Percentiles rank a stretch among this genome's conserved stretches.
Evolutionary conservation across 352 stramenopile species (phyloP).

Genomic region (Phytophthora brassicae): DNA sequence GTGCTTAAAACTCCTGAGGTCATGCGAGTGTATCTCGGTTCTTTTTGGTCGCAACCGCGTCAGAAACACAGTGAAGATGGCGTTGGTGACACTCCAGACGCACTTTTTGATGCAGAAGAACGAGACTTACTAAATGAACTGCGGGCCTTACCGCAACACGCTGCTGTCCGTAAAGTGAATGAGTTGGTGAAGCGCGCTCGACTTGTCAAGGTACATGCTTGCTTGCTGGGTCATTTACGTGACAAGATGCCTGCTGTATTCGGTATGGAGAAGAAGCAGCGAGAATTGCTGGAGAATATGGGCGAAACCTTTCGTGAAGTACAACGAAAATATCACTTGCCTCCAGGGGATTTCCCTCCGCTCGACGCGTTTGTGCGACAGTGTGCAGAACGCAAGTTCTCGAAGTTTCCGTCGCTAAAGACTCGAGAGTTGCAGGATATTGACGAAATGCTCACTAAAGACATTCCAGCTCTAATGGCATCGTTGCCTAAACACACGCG

Average conservation of each 20-base stretch:
- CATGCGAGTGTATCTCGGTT: slow-evolving; percentile 97
- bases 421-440: slow-evolving; percentile 96
- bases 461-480: slow-evolving; percentile 95
- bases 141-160: slow-evolving; percentile 94
- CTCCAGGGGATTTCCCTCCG: slow-evolving; percentile 94
- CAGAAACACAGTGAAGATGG: slow-evolving; percentile 84
- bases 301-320: slow-evolving; percentile 96
- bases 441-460: slow-evolving; percentile 96
- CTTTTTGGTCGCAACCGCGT: slow-evolving; percentile 95
- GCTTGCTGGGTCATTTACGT: slow-evolving; percentile 96
- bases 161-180: slow-evolving; percentile 93
- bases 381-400: slow-evolving; percentile 87
- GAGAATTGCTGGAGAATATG: slow-evolving; percentile 94
- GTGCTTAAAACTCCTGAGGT: slow-evolving; percentile 98
- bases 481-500: slow-evolving; percentile 58
- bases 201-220: slow-evolving; percentile 96
- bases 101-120: slow-evolving; percentile 97
- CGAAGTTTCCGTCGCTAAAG: slow-evolving; percentile 92
- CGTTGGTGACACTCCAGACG: slow-evolving; percentile 39
- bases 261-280: slow-evolving; percentile 97
- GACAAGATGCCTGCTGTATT: slow-evolving; percentile 97
- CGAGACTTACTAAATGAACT: slow-evolving; percentile 97
- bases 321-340: slow-evolving; percentile 96
- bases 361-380: slow-evolving; percentile 87
- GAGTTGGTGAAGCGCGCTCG: slow-evolving; percentile 96